These are phyloP conservation scores for Calonectria leucothoes DNA, from an alignment of 2,329 filamentous ascomycete species.

Conservation along the genomic window DNA sequence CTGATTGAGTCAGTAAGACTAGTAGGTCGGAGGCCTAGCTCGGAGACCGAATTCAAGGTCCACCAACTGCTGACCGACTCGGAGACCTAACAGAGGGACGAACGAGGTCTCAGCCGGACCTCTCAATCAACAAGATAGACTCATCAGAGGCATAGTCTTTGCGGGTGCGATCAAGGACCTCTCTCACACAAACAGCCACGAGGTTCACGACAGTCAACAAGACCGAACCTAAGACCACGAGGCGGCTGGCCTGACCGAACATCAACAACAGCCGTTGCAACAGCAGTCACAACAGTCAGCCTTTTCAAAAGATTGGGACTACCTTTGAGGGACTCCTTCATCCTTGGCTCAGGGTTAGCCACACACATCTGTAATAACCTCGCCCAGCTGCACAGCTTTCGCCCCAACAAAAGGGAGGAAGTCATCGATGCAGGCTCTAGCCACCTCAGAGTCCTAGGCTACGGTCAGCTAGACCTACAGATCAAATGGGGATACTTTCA, in stretches of 20 bases:
- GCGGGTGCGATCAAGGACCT: background rate
- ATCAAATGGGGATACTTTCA: constrained; percentile 4
- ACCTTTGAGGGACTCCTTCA: constrained; percentile 8
- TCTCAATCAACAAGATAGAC: background rate
- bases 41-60: constrained; percentile 1
- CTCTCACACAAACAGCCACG: background rate
- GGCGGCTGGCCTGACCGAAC: background rate
- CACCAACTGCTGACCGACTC: background rate
- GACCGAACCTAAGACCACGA: too few relatives aligned
- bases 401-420: background rate
- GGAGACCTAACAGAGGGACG: background rate
- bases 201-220: background rate
- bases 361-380: constrained; percentile 16
- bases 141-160: background rate
- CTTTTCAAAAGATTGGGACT: background rate
- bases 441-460: constrained; percentile 14
- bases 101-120: background rate
- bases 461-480: constrained; percentile 5
- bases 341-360: constrained; percentile 3
- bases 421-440: background rate
- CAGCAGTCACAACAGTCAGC: background rate
- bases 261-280: background rate
- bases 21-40: background rate
- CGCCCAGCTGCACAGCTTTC: too few relatives aligned
- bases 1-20: background rate